phyloP scores from a whole-genome alignment of 2,329 filamentous ascomycete genomes.

The Aspergillus sp. region DNA sequence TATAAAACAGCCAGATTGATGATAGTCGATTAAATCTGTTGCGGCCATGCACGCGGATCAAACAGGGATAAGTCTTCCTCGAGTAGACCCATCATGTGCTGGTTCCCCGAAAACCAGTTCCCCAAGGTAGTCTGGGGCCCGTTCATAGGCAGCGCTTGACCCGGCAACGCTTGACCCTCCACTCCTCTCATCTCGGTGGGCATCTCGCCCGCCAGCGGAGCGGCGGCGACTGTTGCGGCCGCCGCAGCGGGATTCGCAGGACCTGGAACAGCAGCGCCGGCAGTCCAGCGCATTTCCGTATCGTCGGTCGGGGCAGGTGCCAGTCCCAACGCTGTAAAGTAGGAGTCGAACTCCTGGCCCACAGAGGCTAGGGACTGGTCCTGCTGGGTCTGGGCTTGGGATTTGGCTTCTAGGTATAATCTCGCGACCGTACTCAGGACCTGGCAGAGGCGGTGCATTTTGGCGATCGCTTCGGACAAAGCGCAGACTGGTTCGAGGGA shows the following conservation, averaged over 20 bases:
- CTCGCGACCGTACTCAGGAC: constrained; percentile 62
- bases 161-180: constrained; percentile 13
- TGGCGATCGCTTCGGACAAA: constrained; percentile 59
- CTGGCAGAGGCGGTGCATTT: constrained; percentile 61
- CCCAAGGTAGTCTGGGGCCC: constrained; percentile 47
- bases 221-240: background rate
- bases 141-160: constrained; percentile 1
- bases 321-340: constrained; percentile 63
- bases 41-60: constrained; percentile 9
- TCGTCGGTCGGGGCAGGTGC: constrained; percentile 40
- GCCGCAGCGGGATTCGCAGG: background rate
- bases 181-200: constrained; percentile 12
- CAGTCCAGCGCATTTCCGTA: constrained; percentile 9
- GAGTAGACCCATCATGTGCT: constrained; percentile 64
- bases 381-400: constrained; percentile 52
- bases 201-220: background rate
- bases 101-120: constrained; percentile 66
- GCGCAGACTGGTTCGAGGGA: constrained; percentile 54
- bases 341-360: constrained; percentile 63
- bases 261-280: background rate
- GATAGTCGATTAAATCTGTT: background rate
- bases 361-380: constrained; percentile 51
- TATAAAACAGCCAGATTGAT: background rate
- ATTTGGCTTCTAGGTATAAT: constrained; percentile 63
- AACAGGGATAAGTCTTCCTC: constrained; percentile 56